Conservation (phyloP, 2,329 filamentous ascomycete genomes). For the Dactylonectria macrodidyma region DNA sequence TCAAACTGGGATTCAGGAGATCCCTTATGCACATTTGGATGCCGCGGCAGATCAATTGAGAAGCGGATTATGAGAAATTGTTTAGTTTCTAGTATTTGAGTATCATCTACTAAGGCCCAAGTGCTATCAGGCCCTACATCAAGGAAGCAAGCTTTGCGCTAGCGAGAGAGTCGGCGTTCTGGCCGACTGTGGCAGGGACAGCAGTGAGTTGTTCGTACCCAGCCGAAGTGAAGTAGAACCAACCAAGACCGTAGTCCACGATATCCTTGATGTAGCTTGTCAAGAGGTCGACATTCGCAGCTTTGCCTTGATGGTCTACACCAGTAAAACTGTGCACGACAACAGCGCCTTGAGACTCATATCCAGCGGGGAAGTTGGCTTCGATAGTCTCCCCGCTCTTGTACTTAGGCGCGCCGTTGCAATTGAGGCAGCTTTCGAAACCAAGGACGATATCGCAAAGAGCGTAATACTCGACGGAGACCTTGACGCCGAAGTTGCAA, state of each 20-base stretch:
- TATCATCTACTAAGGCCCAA: too few relatives aligned
- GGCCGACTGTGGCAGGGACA: background rate
- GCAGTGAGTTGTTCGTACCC: too few relatives aligned
- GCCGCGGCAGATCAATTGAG: too few relatives aligned
- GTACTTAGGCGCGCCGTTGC: conserved; percentile 27
- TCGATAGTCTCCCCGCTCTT: conserved; percentile 24
- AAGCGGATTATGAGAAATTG: too few relatives aligned
- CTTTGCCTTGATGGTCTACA: background rate
- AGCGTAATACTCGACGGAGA: conserved; percentile 28
- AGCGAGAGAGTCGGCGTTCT: background rate
- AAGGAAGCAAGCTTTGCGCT: background rate
- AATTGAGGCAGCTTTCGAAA: conserved; percentile 42
- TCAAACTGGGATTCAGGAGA: too few relatives aligned
- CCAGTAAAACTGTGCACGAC: conserved; percentile 33
- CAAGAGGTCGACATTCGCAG: background rate
- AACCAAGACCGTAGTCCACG: background rate
- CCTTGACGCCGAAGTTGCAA: conserved; percentile 39
- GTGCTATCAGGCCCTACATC: too few relatives aligned
- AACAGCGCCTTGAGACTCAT: conserved; percentile 20
- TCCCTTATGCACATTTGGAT: too few relatives aligned
- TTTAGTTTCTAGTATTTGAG: too few relatives aligned
- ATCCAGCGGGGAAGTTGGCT: conserved; percentile 28
- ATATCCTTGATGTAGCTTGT: background rate
- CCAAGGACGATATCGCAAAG: conserved; percentile 41
- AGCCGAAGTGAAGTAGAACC: background rate